These are phyloP conservation scores for Sutorius eximius DNA, from an alignment of 1,284 basidiomycete genomes.

Conservation along the genomic window DNA sequence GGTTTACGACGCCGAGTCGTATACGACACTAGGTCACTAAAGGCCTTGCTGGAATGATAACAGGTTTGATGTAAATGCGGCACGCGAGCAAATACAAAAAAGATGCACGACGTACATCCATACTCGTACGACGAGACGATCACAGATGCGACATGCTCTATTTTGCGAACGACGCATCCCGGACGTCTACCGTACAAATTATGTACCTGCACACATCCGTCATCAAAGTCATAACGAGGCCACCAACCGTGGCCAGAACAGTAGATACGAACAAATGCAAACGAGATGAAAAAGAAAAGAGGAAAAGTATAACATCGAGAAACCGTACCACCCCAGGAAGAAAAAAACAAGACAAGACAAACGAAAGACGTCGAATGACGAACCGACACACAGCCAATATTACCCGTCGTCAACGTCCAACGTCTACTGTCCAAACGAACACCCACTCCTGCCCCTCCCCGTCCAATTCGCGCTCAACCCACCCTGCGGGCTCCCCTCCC, in stretches of 20 bases:
- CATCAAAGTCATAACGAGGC: neutral
- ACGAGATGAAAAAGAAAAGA: no score
- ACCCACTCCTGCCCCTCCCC: slow-evolving; percentile 44
- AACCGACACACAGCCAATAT: slow-evolving; percentile 8
- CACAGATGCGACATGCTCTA: no score
- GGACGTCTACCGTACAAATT: no score
- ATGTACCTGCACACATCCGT: neutral
- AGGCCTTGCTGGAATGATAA: no score
- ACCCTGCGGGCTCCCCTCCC: slow-evolving; percentile 16
- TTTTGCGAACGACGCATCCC: no score
- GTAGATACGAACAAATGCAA: neutral
- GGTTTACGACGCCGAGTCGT: no score
- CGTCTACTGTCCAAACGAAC: slow-evolving; percentile 30
- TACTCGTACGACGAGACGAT: no score
- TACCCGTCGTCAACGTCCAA: no score
- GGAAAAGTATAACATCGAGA: neutral
- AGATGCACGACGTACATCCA: no score
- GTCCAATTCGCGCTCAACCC: slow-evolving; percentile 30
- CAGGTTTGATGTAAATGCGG: no score
- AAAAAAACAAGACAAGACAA: slow-evolving; percentile 2
- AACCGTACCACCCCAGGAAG: neutral
- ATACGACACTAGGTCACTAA: no score
- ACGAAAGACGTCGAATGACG: slow-evolving; percentile 27
- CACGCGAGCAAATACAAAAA: no score
- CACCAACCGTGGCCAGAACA: neutral